Conservation (phyloP, 169 alveolate genomes). For the Eimeria zaria region DNA sequence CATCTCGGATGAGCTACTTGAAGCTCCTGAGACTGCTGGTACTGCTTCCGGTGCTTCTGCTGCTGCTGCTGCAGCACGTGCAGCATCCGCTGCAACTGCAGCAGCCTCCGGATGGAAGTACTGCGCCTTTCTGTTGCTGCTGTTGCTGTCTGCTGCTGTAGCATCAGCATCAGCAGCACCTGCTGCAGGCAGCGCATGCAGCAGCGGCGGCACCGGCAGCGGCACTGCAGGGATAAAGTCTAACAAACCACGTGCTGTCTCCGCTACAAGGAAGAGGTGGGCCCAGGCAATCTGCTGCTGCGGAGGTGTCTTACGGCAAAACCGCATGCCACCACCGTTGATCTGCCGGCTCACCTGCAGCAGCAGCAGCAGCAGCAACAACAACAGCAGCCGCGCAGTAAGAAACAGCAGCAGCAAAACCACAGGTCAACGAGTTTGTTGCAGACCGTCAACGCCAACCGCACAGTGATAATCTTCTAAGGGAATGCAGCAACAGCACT, state of each 20-base stretch:
- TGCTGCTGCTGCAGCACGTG: constrained; percentile 27
- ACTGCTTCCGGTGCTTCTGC: neutral
- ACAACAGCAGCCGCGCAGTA: neutral
- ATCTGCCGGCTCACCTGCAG: constrained; percentile 73
- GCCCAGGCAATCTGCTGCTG: constrained; percentile 56
- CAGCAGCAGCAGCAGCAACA: constrained; percentile 15
- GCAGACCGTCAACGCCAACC: neutral
- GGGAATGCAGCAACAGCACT: neutral
- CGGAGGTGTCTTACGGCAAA: constrained; percentile 35
- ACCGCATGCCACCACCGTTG: constrained; percentile 43
- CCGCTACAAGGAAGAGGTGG: constrained; percentile 34
- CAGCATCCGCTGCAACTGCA: constrained; percentile 56
- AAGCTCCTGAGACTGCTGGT: neutral
- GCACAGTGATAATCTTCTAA: neutral
- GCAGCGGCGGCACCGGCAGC: constrained; percentile 53
- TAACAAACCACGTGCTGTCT: constrained; percentile 17
- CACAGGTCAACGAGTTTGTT: neutral
- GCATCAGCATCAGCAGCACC: no score
- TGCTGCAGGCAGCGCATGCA: neutral
- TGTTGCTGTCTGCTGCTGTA: constrained; percentile 31
- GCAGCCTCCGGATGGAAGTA: constrained; percentile 18
- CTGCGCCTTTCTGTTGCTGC: neutral
- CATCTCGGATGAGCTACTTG: constrained; percentile 11
- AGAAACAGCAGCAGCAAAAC: neutral
- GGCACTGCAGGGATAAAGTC: constrained; percentile 30